Percentiles rank a stretch among this genome's conserved stretches.
phyloP scores from a whole-genome alignment of 257 asterid genomes.

The Thymus mandschuricus region DNA sequence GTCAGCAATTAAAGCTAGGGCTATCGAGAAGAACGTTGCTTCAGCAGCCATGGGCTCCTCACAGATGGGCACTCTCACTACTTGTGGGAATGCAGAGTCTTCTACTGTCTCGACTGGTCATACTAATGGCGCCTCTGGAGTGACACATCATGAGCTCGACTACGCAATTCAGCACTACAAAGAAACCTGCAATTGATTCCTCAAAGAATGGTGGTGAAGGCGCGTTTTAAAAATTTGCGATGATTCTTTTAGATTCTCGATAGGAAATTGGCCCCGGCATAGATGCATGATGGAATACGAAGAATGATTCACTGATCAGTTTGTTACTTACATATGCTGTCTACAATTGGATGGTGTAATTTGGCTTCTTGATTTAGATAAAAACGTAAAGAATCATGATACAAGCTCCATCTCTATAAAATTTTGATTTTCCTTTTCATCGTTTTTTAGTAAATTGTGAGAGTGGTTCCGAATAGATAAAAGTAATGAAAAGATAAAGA shows the following conservation, averaged over 20 bases:
- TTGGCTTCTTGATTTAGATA: neutral
- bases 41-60: slow-evolving; percentile 57
- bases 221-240: slow-evolving; percentile 42
- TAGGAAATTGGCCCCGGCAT: neutral
- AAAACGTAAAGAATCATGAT: neutral
- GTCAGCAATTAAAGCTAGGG: slow-evolving; percentile 51
- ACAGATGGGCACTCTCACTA: slow-evolving; percentile 44
- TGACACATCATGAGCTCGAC: slow-evolving; percentile 69
- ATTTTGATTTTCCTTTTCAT: neutral
- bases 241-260: neutral
- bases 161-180: slow-evolving; percentile 48
- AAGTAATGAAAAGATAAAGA: too few species aligned
- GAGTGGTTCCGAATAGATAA: too few species aligned
- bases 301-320: neutral
- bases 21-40: slow-evolving; percentile 38
- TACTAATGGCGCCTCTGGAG: slow-evolving; percentile 60
- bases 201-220: slow-evolving; percentile 47
- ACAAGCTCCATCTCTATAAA: neutral
- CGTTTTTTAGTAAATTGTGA: too few species aligned
- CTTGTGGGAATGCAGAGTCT: slow-evolving; percentile 50
- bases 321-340: neutral
- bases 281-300: neutral
- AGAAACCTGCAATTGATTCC: slow-evolving; percentile 65
- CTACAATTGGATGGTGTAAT: neutral
- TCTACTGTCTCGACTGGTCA: slow-evolving; percentile 70